Evolutionary conservation across 768 basidiomycete species (phyloP).

Genomic region (Lactarius hengduanensis): DNA sequence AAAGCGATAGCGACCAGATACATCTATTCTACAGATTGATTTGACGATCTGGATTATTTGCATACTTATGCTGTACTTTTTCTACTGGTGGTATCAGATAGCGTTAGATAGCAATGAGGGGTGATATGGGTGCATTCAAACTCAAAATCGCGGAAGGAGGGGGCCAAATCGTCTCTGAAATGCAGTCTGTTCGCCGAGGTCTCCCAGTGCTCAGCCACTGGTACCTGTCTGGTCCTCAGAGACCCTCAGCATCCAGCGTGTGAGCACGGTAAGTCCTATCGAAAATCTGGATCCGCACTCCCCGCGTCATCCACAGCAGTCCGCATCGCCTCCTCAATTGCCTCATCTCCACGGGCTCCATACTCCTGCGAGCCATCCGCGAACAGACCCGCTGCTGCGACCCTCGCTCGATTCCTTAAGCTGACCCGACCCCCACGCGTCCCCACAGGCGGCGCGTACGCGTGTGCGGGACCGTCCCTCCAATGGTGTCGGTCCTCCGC

Average conservation of each 20-base stretch:
- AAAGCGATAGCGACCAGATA: no score
- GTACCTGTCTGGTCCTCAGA: not conserved
- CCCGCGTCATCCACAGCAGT: no score
- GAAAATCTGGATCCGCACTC: not conserved
- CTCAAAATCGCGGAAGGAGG: no score
- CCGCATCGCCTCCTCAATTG: not conserved
- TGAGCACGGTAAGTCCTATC: not conserved
- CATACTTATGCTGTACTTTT: no score
- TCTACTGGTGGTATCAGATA: no score
- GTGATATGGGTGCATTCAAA: not conserved
- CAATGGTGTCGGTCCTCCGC: not conserved
- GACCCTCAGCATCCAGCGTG: not conserved
- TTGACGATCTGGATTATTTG: no score
- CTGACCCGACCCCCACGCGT: slow-evolving; percentile 14
- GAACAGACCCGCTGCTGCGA: not conserved
- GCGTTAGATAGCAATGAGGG: not conserved
- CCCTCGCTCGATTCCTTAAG: not conserved
- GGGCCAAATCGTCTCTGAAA: no score
- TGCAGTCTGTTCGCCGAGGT: not conserved
- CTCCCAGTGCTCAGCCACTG: not conserved
- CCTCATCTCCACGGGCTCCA: not conserved
- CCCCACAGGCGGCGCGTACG: not conserved
- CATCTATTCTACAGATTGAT: no score
- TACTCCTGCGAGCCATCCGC: not conserved
- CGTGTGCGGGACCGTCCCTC: no score